Conservation (phyloP, 2,329 filamentous ascomycete genomes). For the Aspergillus spinulosporus region DNA sequence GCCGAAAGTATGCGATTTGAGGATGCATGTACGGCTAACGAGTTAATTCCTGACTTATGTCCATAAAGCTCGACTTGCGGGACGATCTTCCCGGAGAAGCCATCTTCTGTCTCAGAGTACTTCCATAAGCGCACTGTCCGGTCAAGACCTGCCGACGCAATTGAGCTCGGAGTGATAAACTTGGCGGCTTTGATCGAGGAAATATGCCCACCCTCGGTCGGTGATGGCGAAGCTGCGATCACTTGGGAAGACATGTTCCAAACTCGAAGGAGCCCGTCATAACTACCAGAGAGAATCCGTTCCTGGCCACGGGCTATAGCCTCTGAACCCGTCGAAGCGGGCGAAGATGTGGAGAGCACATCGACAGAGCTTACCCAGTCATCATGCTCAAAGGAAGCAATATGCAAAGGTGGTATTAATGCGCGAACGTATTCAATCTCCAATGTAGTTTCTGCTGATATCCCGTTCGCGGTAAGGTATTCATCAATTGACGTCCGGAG, state of each 20-base stretch:
- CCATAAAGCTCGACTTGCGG: constrained; percentile 80
- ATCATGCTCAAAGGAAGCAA: constrained; percentile 93
- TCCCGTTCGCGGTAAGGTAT: constrained; percentile 80
- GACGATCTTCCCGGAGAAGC: constrained; percentile 63
- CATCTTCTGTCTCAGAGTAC: constrained; percentile 67
- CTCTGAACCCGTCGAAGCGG: constrained; percentile 55
- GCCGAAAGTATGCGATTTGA: constrained; percentile 81
- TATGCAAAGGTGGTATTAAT: constrained; percentile 81
- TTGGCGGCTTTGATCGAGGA: constrained; percentile 78
- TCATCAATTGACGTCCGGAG: constrained; percentile 86
- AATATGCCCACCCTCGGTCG: constrained; percentile 69
- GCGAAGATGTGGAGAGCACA: constrained; percentile 68
- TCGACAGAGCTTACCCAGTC: constrained; percentile 94
- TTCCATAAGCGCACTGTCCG: constrained; percentile 87
- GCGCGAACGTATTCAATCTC: constrained; percentile 92
- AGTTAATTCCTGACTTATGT: constrained; percentile 73
- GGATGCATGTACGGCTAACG: constrained; percentile 70
- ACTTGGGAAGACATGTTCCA: constrained; percentile 88
- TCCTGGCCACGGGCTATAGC: constrained; percentile 57
- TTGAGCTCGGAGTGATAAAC: constrained; percentile 74
- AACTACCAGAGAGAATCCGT: constrained; percentile 85
- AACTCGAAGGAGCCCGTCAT: constrained; percentile 82
- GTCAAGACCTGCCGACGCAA: constrained; percentile 83
- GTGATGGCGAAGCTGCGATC: constrained; percentile 72
- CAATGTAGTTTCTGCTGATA: constrained; percentile 84